Conservation (phyloP, 768 basidiomycete species). For the Phylloporus rhodoxanthus region DNA sequence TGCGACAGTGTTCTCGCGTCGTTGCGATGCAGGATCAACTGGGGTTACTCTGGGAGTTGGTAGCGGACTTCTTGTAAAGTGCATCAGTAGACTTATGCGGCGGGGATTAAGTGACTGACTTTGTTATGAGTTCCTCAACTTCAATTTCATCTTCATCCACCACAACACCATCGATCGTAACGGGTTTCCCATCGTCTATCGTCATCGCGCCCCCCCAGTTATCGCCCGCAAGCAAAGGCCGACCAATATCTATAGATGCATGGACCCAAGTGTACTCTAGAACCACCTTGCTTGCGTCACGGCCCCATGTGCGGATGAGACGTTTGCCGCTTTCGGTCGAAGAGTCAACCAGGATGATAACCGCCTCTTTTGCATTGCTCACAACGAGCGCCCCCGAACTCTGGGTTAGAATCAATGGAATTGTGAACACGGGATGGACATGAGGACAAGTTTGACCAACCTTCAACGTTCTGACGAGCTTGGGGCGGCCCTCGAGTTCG, state of each 20-base stretch:
- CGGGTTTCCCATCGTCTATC: slow-evolving; percentile 30
- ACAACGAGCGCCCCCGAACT: slow-evolving; percentile 50
- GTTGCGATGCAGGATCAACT: slow-evolving; percentile 26
- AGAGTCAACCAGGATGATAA: slow-evolving; percentile 56
- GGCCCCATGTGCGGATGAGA: slow-evolving; percentile 55
- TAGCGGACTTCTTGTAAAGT: slow-evolving; percentile 46
- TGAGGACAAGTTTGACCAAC: slow-evolving; percentile 27
- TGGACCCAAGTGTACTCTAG: slow-evolving; percentile 51
- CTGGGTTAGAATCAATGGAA: slow-evolving; percentile 32
- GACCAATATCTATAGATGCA: slow-evolving; percentile 39
- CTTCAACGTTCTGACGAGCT: slow-evolving; percentile 45
- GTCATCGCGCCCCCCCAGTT: slow-evolving; percentile 45
- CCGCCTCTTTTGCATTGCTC: slow-evolving; percentile 45
- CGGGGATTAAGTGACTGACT: slow-evolving; percentile 36
- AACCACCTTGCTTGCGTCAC: slow-evolving; percentile 43
- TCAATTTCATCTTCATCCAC: slow-evolving; percentile 35
- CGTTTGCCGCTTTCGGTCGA: slow-evolving; percentile 45
- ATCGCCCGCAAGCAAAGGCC: slow-evolving; percentile 42
- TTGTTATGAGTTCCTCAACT: slow-evolving; percentile 33
- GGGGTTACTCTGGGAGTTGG: slow-evolving; percentile 61
- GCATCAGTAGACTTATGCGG: slow-evolving; percentile 13
- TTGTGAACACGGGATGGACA: neutral
- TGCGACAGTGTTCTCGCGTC: slow-evolving; percentile 1
- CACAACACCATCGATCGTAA: slow-evolving; percentile 29
- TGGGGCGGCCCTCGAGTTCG: slow-evolving; percentile 44